Evolutionary conservation across 140 eudicot genomes (phyloP), one percentile per base, ranked within the genome.

Genomic region (Senecio squalidus): DNA sequence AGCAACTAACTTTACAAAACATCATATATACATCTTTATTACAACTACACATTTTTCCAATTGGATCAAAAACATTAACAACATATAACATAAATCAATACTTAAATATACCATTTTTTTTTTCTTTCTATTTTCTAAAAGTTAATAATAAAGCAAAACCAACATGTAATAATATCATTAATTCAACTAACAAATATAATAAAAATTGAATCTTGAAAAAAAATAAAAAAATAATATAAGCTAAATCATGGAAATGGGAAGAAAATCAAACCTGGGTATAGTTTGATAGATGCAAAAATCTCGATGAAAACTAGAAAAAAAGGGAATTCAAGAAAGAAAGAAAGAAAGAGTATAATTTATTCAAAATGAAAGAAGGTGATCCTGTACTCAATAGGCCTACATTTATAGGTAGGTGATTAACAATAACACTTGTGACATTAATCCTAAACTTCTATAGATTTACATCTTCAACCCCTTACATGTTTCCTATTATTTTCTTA

Each of bases 291-390:
- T 43, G 76, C 44, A 51, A 43, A 61, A 60, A 52, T 25, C 26
- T 25, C 38, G 71, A 64, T 71, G 71, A 45, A 72, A 63, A 20
- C 59, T 46, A 72, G 50, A 51, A 48, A 72, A 72, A 39, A 49
- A 21, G 63, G 48, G 9, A 15, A n/a, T n/a, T 53, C 53, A 71
- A 54, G 29, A 55, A 62, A 54, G 63, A 27, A 48, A 70, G 2
- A 41, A 39, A 52, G 51, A 34, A 60, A 18, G 67, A 50, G 60
- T 60, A 62, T 40, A 24, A 22, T 71, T 56, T 45, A 63, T 71
- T 63, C 66, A 45, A 45, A 61, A 44, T 64, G 53, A 64, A 72
- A 36, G 72, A 64, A 72, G 63, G 55, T 45, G 70, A 71, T 59
- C 50, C 20, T 36, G 39, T 55, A 56, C 71, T 71, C 38, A 71